These are phyloP conservation scores for Trapa bicornis DNA, from an alignment of 345 rosid species.

Conservation along the genomic window DNA sequence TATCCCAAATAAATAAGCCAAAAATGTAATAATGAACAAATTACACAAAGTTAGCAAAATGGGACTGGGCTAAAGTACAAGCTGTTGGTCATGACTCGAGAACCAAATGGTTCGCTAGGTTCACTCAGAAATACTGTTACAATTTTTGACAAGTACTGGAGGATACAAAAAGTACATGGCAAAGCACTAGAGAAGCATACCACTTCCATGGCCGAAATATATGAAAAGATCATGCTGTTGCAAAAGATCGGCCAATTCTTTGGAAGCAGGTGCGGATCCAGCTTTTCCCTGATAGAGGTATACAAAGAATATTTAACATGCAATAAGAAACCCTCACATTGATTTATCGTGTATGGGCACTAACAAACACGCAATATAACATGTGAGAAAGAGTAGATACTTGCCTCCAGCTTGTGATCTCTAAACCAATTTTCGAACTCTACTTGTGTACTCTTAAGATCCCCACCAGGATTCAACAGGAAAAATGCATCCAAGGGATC, in stretches of 20 bases:
- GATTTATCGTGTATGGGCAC: neutral
- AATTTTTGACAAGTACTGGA: neutral
- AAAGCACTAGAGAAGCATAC: constrained; percentile 26
- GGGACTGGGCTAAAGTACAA: neutral
- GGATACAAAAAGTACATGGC: neutral
- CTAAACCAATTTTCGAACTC: constrained; percentile 77
- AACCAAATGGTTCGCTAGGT: neutral
- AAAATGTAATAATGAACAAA: neutral
- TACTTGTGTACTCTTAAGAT: constrained; percentile 47
- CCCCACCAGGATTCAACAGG: constrained; percentile 82
- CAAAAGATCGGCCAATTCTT: constrained; percentile 62
- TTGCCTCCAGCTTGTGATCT: constrained; percentile 73
- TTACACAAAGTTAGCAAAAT: neutral
- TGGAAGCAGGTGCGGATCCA: constrained; percentile 56
- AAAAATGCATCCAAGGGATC: constrained; percentile 90
- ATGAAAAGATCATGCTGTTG: constrained; percentile 73
- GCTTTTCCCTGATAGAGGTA: constrained; percentile 56
- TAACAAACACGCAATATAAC: neutral
- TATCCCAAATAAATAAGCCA: neutral
- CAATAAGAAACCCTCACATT: neutral
- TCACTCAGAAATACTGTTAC: neutral
- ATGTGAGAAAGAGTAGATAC: neutral
- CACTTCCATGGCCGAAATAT: constrained; percentile 92
- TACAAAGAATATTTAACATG: neutral
- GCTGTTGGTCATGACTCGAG: neutral